A percentile compares a stretch with the other conserved stretches of the same genome.
phyloP scores from a whole-genome alignment of 306 rosid species.

The Ammopiptanthus mongolicus region DNA sequence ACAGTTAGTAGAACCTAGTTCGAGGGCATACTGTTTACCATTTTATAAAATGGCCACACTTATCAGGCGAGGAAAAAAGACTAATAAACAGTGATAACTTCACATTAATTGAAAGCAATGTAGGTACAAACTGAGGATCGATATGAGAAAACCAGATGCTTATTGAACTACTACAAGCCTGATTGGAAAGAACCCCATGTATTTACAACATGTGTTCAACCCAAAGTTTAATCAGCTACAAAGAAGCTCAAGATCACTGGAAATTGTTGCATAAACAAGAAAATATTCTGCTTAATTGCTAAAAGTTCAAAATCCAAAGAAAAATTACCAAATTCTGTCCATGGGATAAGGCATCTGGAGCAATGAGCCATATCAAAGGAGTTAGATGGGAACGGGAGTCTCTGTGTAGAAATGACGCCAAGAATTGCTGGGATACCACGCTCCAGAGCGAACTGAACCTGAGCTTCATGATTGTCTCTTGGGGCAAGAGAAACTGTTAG shows the following conservation, averaged over 20 bases:
- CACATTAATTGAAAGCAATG: neutral
- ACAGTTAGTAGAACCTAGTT: neutral
- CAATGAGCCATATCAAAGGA: conserved; percentile 99
- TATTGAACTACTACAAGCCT: neutral
- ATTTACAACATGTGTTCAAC: neutral
- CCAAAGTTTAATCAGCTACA: conserved; percentile 1
- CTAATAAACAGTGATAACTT: neutral
- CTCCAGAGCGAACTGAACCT: conserved; percentile 96
- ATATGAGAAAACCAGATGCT: neutral
- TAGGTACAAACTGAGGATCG: neutral
- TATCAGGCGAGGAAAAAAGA: neutral
- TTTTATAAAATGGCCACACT: neutral
- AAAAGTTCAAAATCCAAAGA: neutral
- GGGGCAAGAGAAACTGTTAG: conserved; percentile 93
- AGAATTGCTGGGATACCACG: conserved; percentile 99
- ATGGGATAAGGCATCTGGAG: conserved; percentile 97
- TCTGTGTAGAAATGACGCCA: conserved; percentile 87
- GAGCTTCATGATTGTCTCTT: conserved; percentile 99
- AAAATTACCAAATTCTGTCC: conserved; percentile 88
- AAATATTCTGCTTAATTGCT: neutral
- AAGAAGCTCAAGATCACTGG: neutral
- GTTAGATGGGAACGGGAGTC: conserved; percentile 96
- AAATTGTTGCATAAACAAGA: neutral
- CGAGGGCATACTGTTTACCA: neutral
- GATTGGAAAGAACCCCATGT: neutral